Evolutionary conservation across 768 basidiomycete species (phyloP), one percentile per base, ranked within the genome.

Genomic region (Suillus hirtellus): DNA sequence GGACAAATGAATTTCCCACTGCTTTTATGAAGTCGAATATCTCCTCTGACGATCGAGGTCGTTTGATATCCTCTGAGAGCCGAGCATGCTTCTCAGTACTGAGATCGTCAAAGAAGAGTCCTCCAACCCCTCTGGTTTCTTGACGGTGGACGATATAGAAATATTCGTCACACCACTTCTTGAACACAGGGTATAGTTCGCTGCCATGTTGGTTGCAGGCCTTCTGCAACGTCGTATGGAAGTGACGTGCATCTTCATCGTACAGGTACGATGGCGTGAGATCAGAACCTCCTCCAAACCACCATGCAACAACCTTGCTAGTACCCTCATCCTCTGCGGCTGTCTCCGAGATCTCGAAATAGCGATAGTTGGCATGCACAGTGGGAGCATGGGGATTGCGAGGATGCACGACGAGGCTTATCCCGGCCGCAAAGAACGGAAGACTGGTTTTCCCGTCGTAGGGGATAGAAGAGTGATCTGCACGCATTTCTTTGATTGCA

Each of bases 251-350:
- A 73, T 99, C 97, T 62, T 91, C 90, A 62, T 88, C 87, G 78
- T 88, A 93, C 19, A 99, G 85, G 75, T 98, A 98, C 4, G 90
- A 89, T 1, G 96, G 96, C 0, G 97, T 99, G 38, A 99, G 83
- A 74, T 99, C 96, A 8, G 87, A 89, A 8, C 96, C 96, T 40
- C 97, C 97, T 21, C 97, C 96, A 72, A 99, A 99, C 97, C 96
- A 99, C 95, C 96, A 98, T 34, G 95, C 89, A 47, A 95, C 77
- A 21, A 92, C 77, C 67, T 84, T 82, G 9, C 84, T 82, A 31
- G 78, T 71, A 60, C 73, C 72, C 3, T 77, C 77, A 43, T 76
- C 75, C 27, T 71, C 72, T 4, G 67, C 66, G 1, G 68, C 69
- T 49, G 79, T 77, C 66, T 90, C 85, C 2, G 88, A 89, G 66